phyloP scores from a whole-genome alignment of 129 eudicot genomes.

The Rutidosis leptorrhynchoides region DNA sequence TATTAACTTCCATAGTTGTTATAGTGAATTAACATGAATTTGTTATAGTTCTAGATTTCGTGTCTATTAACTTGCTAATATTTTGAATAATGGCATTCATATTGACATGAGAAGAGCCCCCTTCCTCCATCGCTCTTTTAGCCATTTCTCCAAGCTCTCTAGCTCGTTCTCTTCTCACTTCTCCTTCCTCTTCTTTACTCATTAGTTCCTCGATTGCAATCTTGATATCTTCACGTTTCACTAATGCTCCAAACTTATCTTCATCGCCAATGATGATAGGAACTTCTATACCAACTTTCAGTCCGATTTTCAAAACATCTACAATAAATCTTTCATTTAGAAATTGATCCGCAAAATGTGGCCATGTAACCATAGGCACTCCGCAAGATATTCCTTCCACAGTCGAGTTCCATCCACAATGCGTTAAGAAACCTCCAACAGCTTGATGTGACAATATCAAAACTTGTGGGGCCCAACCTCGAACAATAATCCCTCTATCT shows the following conservation, averaged over 20 bases:
- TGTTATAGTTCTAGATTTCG: background rate
- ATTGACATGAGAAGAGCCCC: conserved; percentile 52
- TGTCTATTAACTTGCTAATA: conserved; percentile 2
- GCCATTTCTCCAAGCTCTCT: conserved; percentile 38
- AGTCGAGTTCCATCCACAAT: conserved; percentile 80
- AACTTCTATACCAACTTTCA: conserved; percentile 41
- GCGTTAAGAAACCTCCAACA: conserved; percentile 64
- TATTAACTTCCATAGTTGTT: no score
- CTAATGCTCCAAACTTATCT: conserved; percentile 32
- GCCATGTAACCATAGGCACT: conserved; percentile 75
- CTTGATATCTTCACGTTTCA: conserved; percentile 32
- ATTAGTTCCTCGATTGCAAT: conserved; percentile 38
- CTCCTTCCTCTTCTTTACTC: conserved; percentile 49
- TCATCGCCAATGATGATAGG: conserved; percentile 28
- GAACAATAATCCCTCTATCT: conserved; percentile 53
- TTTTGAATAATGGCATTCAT: conserved; percentile 43
- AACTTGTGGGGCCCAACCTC: conserved; percentile 76
- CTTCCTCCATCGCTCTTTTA: conserved; percentile 44
- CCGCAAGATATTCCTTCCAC: conserved; percentile 55
- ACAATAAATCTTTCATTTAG: conserved; percentile 53
- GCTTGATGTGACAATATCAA: conserved; percentile 48
- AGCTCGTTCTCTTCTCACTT: conserved; percentile 39
- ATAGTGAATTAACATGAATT: no score
- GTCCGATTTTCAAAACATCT: conserved; percentile 41
- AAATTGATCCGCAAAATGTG: conserved; percentile 60